These are phyloP conservation scores for Gnomoniopsis sp. DNA, from an alignment of 2,329 filamentous ascomycete genomes.

Conservation along the genomic window DNA sequence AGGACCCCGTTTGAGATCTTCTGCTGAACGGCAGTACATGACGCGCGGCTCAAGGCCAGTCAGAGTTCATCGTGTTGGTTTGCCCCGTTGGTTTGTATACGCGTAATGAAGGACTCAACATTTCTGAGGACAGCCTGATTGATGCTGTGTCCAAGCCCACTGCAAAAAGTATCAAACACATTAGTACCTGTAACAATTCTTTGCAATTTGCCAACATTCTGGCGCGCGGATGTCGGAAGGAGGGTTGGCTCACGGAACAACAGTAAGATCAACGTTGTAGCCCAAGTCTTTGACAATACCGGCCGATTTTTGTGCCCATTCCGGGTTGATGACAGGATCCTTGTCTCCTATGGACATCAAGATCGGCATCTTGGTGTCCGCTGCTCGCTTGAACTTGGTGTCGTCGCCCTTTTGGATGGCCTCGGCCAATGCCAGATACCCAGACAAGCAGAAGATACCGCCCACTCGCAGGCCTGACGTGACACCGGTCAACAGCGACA, in stretches of 20 bases:
- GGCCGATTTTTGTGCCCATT: conserved; percentile 6
- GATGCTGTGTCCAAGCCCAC: conserved; percentile 6
- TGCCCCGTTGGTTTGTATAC: not conserved
- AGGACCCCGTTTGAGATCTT: no score
- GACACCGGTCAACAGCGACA: conserved; percentile 7
- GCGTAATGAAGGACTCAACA: not conserved
- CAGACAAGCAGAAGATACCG: conserved; percentile 2
- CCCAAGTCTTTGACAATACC: not conserved
- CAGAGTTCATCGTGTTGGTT: conserved; percentile 7
- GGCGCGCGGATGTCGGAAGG: not conserved
- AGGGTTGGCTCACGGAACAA: conserved; percentile 2
- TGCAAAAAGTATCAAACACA: not conserved
- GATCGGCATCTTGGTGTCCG: not conserved
- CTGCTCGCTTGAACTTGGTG: not conserved
- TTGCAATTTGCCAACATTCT: not conserved
- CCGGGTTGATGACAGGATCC: conserved; percentile 4
- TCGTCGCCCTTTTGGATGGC: not conserved
- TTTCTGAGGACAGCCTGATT: conserved; percentile 5
- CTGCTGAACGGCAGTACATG: not conserved
- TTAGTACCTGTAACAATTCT: not conserved
- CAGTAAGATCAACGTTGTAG: conserved; percentile 2
- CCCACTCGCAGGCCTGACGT: not conserved
- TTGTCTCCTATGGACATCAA: conserved; percentile 3
- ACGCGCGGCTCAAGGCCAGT: not conserved
- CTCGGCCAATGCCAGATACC: conserved; percentile 7